These are phyloP conservation scores for Herpomyces periplanetae DNA, from an alignment of 2,329 filamentous ascomycete genomes.

Conservation along the genomic window DNA sequence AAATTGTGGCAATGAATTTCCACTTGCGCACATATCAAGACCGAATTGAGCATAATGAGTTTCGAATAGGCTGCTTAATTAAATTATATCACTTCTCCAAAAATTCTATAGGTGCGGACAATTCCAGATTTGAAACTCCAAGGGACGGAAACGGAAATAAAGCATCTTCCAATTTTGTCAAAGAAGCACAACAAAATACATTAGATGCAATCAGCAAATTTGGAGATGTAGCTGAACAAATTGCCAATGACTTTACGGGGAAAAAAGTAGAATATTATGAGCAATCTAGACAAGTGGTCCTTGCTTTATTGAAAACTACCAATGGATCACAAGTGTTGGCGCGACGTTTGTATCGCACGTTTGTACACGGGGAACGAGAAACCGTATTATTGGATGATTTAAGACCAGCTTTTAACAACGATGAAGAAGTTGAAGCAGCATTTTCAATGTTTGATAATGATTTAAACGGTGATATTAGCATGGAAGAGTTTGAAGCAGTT, in stretches of 20 bases:
- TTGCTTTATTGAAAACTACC: conserved; percentile 31
- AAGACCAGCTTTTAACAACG: conserved; percentile 31
- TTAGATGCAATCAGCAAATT: conserved; percentile 36
- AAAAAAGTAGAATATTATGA: conserved; percentile 22
- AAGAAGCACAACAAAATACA: conserved; percentile 28
- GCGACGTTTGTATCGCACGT: conserved; percentile 51
- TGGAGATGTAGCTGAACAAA: conserved; percentile 41
- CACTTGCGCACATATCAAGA: conserved; percentile 65
- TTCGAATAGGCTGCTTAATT: conserved; percentile 28
- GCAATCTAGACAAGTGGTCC: conserved; percentile 47
- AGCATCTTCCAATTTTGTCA: conserved; percentile 31
- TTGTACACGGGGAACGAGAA: conserved; percentile 30
- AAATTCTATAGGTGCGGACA: conserved; percentile 21
- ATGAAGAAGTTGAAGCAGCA: conserved; percentile 54
- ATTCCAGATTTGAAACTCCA: conserved; percentile 30
- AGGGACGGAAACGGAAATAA: conserved; percentile 21
- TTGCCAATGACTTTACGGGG: conserved; percentile 72
- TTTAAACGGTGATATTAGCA: conserved; percentile 76
- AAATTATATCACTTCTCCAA: conserved; percentile 25
- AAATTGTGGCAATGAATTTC: conserved; percentile 74
- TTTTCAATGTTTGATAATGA: conserved; percentile 86
- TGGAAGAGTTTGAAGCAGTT: conserved; percentile 69
- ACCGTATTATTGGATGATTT: conserved; percentile 42
- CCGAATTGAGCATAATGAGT: conserved; percentile 66
- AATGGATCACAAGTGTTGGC: conserved; percentile 43